A percentile compares a stretch with the other conserved stretches of the same genome.
Evolutionary conservation across 306 rosid species (phyloP).

Genomic region (Benincasa hispida): DNA sequence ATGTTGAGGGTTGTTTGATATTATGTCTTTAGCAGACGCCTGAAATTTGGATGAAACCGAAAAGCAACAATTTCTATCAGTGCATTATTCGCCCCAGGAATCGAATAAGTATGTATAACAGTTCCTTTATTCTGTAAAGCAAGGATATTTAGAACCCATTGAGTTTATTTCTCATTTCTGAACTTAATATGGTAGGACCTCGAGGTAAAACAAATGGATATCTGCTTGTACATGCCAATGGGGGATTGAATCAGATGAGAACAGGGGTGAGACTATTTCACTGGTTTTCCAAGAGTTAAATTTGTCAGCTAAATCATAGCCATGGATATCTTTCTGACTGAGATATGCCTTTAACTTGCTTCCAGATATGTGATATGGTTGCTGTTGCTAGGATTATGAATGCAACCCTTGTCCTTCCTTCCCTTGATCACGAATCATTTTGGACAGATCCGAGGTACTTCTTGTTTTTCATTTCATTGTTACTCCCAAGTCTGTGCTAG

Average conservation of each 20-base stretch:
- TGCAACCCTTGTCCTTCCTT: slow-evolving; percentile 91
- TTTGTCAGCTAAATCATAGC: not conserved
- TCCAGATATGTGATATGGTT: slow-evolving; percentile 99
- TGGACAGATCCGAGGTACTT: slow-evolving; percentile 97
- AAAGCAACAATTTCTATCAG: slow-evolving; percentile 40
- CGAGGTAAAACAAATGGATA: slow-evolving; percentile 62
- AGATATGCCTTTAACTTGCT: slow-evolving; percentile 5
- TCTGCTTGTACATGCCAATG: slow-evolving; percentile 88
- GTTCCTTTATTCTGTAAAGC: not conserved
- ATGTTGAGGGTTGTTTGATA: not conserved
- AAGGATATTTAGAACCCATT: not conserved
- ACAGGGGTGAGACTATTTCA: slow-evolving; percentile 56
- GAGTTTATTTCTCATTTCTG: not conserved
- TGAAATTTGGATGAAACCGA: slow-evolving; percentile 87
- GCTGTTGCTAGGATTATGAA: slow-evolving; percentile 94
- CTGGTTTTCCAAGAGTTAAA: not conserved
- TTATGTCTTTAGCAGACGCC: slow-evolving; percentile 34
- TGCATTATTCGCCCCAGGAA: slow-evolving; percentile 58
- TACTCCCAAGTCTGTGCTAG: not conserved
- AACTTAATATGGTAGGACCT: slow-evolving; percentile 22
- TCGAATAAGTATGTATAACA: slow-evolving; percentile 39
- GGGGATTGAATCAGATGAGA: slow-evolving; percentile 99
- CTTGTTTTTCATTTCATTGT: not conserved
- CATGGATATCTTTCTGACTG: slow-evolving; percentile 13
- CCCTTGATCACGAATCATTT: slow-evolving; percentile 83